phyloP scores from a whole-genome alignment of 495 filamentous ascomycete genomes.

The Neurospora sp. region DNA sequence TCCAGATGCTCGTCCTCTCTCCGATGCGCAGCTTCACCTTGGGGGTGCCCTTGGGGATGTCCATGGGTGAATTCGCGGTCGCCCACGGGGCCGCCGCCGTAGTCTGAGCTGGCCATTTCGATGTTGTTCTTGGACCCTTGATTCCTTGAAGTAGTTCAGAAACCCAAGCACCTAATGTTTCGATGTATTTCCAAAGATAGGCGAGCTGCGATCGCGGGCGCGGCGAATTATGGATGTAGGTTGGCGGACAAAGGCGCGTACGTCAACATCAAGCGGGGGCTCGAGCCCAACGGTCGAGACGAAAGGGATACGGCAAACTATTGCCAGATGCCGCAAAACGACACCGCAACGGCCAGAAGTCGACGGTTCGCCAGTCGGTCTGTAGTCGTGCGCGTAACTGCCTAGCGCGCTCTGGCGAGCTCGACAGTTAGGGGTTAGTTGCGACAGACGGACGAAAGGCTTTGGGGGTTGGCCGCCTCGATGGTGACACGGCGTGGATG shows the following conservation, averaged over 20 bases:
- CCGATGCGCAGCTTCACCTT: slow-evolving; percentile 15
- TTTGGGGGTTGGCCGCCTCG: neutral
- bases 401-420: neutral
- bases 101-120: slow-evolving; percentile 21
- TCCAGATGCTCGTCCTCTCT: slow-evolving; percentile 26
- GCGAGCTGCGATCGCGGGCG: neutral
- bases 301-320: neutral
- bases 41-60: slow-evolving; percentile 5
- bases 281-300: neutral
- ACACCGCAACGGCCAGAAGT: neutral
- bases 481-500: neutral
- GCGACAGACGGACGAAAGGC: neutral
- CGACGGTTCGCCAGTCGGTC: neutral
- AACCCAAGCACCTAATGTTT: slow-evolving; percentile 7
- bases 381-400: neutral
- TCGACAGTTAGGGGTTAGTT: neutral
- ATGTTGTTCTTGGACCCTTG: slow-evolving; percentile 11
- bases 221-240: neutral
- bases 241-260: neutral
- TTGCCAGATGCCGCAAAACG: neutral
- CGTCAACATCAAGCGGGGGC: neutral
- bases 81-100: slow-evolving; percentile 10
- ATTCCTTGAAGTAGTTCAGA: slow-evolving; percentile 8
- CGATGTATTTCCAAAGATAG: neutral
- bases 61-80: slow-evolving; percentile 14